phyloP scores from a whole-genome alignment of 352 stramenopile species.

The Phytopythium montanum region DNA sequence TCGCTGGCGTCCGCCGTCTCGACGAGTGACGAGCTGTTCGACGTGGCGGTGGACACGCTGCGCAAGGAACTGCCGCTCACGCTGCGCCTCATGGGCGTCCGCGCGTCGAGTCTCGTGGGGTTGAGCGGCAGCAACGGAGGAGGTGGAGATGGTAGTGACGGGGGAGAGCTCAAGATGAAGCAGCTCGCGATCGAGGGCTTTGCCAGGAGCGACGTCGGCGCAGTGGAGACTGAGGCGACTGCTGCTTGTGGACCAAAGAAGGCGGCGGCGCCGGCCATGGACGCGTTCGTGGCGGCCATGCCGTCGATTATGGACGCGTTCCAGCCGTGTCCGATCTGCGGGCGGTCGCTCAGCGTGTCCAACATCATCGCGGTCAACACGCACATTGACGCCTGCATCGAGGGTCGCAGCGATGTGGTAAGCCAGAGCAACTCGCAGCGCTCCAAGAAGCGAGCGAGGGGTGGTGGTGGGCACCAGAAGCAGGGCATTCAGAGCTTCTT shows the following conservation, averaged over 20 bases:
- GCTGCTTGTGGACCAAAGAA: slow-evolving; percentile 1
- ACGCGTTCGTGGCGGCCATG: slow-evolving; percentile 9
- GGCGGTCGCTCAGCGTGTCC: slow-evolving; percentile 39
- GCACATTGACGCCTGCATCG: slow-evolving; percentile 58
- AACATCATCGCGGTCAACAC: slow-evolving; percentile 58
- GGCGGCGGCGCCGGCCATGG: background rate
- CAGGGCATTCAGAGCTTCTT: slow-evolving; percentile 30
- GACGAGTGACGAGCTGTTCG: slow-evolving; percentile 42
- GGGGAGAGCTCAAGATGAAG: slow-evolving; percentile 25
- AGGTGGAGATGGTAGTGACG: slow-evolving; percentile 6
- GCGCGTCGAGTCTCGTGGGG: slow-evolving; percentile 39
- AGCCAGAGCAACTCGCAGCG: background rate
- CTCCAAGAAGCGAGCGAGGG: slow-evolving; percentile 12
- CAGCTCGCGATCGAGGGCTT: slow-evolving; percentile 52
- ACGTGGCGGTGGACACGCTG: slow-evolving; percentile 41
- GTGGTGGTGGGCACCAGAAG: slow-evolving; percentile 11
- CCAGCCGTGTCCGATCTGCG: slow-evolving; percentile 57
- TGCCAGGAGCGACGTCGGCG: slow-evolving; percentile 9
- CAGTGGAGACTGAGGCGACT: background rate
- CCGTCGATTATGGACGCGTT: slow-evolving; percentile 11
- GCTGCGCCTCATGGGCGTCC: slow-evolving; percentile 62
- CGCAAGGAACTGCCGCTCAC: slow-evolving; percentile 64
- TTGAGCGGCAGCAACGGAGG: slow-evolving; percentile 6
- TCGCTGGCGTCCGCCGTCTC: slow-evolving; percentile 37
- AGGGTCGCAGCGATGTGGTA: slow-evolving; percentile 6